These are phyloP conservation scores for Diaporthe humulicola DNA, from an alignment of 2,329 filamentous ascomycete species.

Conservation along the genomic window DNA sequence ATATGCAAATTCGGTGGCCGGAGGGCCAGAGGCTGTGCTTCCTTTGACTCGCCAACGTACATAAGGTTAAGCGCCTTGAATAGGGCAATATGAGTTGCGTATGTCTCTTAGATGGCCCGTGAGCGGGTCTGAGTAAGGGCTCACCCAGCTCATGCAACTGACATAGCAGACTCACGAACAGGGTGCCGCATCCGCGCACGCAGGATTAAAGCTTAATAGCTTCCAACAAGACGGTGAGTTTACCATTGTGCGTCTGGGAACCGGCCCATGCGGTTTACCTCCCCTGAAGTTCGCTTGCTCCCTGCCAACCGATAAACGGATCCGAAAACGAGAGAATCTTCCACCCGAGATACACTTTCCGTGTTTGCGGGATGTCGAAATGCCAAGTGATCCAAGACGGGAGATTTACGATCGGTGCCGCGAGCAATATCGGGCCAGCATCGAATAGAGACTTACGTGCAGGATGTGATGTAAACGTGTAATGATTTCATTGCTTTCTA, in stretches of 20 bases:
- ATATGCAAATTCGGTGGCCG: not conserved
- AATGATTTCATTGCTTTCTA: not conserved
- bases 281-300: not conserved
- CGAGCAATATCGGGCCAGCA: not conserved
- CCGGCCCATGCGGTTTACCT: not conserved
- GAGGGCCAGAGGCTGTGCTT: not conserved
- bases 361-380: too few relatives aligned
- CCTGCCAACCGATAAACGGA: not conserved
- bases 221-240: not conserved
- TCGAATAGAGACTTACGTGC: not conserved
- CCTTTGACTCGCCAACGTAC: not conserved
- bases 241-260: not conserved
- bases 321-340: not conserved
- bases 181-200: not conserved
- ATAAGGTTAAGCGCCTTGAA: not conserved
- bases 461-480: not conserved
- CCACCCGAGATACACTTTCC: not conserved
- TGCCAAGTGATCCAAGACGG: constrained; percentile 14
- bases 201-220: not conserved
- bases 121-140: not conserved
- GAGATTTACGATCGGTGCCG: not conserved
- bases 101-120: not conserved
- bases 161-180: not conserved
- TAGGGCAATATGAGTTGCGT: not conserved
- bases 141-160: not conserved